These are phyloP conservation scores for Neonectria coccinea DNA, from an alignment of 2,329 filamentous ascomycete genomes.

Conservation along the genomic window DNA sequence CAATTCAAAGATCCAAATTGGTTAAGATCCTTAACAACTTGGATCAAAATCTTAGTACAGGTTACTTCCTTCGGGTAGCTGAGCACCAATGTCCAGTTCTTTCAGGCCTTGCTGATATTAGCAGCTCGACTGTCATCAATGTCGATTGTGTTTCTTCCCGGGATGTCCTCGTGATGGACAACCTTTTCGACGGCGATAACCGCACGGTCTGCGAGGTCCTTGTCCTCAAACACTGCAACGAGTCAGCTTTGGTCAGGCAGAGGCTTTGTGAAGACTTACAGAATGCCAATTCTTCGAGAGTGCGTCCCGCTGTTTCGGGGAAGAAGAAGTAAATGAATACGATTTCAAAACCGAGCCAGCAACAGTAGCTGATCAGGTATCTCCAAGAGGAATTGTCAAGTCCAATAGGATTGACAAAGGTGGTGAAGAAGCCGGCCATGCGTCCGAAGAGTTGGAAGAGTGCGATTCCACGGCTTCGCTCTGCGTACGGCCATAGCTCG, in stretches of 20 bases:
- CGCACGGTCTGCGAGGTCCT: constrained; percentile 16
- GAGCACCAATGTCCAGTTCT: not conserved
- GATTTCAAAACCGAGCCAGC: constrained; percentile 45
- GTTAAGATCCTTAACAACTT: too few relatives aligned
- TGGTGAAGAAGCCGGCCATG: constrained; percentile 36
- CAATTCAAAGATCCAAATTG: too few relatives aligned
- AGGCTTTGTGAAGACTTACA: constrained; percentile 4
- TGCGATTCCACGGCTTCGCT: constrained; percentile 64
- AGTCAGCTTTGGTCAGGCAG: not conserved
- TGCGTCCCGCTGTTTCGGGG: constrained; percentile 80
- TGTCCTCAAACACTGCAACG: constrained; percentile 21
- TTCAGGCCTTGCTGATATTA: not conserved
- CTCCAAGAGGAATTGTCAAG: constrained; percentile 34
- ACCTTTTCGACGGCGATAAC: constrained; percentile 19
- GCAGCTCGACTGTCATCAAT: not conserved
- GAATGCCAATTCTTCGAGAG: constrained; percentile 70
- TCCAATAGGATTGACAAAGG: constrained; percentile 42
- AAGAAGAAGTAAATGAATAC: constrained; percentile 80
- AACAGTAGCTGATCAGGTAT: constrained; percentile 39
- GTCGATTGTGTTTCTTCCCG: not conserved
- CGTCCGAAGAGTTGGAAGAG: constrained; percentile 60
- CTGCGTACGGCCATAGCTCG: constrained; percentile 68
- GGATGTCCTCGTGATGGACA: constrained; percentile 21
- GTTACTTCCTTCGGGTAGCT: too few relatives aligned
- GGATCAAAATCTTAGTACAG: too few relatives aligned